Evolutionary conservation across 2,329 filamentous ascomycete species (phyloP).

Genomic region (Penicillium sp.): DNA sequence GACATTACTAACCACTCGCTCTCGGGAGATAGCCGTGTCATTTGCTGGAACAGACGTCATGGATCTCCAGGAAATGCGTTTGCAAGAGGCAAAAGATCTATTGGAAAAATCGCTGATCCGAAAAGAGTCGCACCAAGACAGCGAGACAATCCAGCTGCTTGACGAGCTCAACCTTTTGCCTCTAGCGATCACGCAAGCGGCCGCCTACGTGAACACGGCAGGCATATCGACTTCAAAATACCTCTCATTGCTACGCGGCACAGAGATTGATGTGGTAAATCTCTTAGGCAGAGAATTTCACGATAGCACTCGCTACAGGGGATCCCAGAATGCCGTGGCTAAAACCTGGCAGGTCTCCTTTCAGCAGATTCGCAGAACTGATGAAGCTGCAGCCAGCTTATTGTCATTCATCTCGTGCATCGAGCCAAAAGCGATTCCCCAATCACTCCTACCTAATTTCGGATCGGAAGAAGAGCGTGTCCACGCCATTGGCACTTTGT

Average conservation of each 20-base stretch:
- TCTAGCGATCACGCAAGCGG: slow-evolving; percentile 27
- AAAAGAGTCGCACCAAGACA: not conserved
- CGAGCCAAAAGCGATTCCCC: slow-evolving; percentile 28
- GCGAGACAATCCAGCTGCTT: slow-evolving; percentile 7
- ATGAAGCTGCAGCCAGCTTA: slow-evolving; percentile 34
- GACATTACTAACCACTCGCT: too few species aligned
- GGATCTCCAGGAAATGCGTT: too few species aligned
- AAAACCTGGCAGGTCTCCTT: slow-evolving; percentile 41
- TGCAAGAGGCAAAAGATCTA: too few species aligned
- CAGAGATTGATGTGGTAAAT: slow-evolving; percentile 3
- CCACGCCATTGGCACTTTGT: slow-evolving; percentile 34
- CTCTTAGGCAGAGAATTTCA: slow-evolving; percentile 25
- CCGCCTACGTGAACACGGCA: slow-evolving; percentile 21
- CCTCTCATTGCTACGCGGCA: slow-evolving; percentile 25
- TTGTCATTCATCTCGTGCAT: slow-evolving; percentile 33
- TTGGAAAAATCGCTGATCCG: too few species aligned
- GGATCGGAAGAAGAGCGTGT: slow-evolving; percentile 1
- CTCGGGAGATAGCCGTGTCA: too few species aligned
- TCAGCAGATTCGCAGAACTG: slow-evolving; percentile 30
- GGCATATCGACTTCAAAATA: slow-evolving; percentile 7
- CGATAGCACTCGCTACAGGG: slow-evolving; percentile 31
- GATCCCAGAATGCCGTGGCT: slow-evolving; percentile 34
- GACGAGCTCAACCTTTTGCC: slow-evolving; percentile 23
- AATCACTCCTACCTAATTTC: slow-evolving; percentile 32
- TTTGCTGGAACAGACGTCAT: too few species aligned